Conservation (phyloP, 129 eudicot genomes). For the Helianthus tuberosus region DNA sequence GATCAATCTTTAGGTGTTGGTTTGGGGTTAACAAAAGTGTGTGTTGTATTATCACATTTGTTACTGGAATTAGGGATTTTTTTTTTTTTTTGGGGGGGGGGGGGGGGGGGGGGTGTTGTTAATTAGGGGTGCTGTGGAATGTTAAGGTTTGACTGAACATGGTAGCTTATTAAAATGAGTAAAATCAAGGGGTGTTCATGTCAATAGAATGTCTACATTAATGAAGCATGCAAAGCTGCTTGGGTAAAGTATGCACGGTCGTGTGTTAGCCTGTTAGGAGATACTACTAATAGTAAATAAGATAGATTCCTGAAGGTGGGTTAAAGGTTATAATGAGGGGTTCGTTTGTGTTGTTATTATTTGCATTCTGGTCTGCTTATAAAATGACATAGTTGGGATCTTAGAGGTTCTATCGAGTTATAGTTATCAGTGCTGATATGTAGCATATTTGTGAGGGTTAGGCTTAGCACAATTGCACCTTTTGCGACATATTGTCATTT, state of each 20-base stretch:
- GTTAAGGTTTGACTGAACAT: conserved; percentile 19
- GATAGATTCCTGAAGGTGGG: not conserved
- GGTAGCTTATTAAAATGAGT: not conserved
- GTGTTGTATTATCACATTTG: conserved; percentile 7
- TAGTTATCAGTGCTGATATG: not conserved
- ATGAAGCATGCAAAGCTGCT: not conserved
- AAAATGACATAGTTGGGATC: not conserved
- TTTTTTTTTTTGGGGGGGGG: no score
- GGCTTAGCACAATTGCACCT: not conserved
- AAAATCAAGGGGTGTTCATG: no score
- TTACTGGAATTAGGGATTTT: not conserved
- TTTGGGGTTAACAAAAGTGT: no score
- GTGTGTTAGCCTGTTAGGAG: not conserved
- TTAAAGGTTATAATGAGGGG: not conserved
- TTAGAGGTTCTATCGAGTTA: not conserved
- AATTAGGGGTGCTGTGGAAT: not conserved
- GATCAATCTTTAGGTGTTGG: not conserved
- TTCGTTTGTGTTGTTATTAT: no score
- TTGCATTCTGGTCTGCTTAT: no score
- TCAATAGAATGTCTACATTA: no score
- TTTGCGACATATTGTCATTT: not conserved
- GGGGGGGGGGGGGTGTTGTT: not conserved
- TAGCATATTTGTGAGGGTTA: not conserved
- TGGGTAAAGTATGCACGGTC: not conserved
- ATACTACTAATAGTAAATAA: not conserved